phyloP scores from a whole-genome alignment of 2,329 filamentous ascomycete genomes.

The Ciborinia camelliae region DNA sequence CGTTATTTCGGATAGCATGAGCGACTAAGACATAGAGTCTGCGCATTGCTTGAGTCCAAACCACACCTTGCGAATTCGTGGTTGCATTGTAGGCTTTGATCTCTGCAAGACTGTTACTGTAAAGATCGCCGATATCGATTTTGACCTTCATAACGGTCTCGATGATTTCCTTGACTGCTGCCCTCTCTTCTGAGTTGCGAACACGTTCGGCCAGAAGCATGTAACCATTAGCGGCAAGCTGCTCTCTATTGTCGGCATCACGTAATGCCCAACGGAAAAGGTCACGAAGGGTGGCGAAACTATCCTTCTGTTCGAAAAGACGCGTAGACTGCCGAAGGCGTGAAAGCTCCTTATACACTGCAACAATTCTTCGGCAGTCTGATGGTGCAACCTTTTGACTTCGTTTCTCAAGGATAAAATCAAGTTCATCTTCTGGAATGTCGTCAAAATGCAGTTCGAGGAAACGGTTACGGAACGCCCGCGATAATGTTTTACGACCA shows the following conservation, averaged over 20 bases:
- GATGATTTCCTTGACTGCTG: conserved; percentile 81
- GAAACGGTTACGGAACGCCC: conserved; percentile 95
- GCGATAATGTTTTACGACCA: conserved; percentile 85
- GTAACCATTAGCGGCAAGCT: conserved; percentile 88
- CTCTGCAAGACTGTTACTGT: conserved; percentile 58
- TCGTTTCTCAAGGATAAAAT: conserved; percentile 83
- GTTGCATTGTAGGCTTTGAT: conserved; percentile 48
- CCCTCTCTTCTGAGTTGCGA: conserved; percentile 80
- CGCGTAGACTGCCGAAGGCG: conserved; percentile 83
- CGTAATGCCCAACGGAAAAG: conserved; percentile 92
- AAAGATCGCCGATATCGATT: conserved; percentile 71
- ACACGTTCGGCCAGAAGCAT: conserved; percentile 96
- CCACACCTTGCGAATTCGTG: conserved; percentile 61
- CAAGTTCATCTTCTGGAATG: conserved; percentile 90
- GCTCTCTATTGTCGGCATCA: conserved; percentile 77
- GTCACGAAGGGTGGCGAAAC: conserved; percentile 93
- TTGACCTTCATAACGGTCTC: conserved; percentile 86
- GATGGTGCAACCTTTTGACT: conserved; percentile 84
- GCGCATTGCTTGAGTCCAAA: conserved; percentile 96
- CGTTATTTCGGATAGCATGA: conserved; percentile 80
- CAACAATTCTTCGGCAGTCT: conserved; percentile 86
- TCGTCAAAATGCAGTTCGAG: conserved; percentile 97
- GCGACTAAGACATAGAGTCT: conserved; percentile 87
- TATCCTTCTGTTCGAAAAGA: conserved; percentile 94
- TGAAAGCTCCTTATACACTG: conserved; percentile 90